phyloP scores from a whole-genome alignment of 1,139 yeast species.

The Nakaseomyces glabratus region DNA sequence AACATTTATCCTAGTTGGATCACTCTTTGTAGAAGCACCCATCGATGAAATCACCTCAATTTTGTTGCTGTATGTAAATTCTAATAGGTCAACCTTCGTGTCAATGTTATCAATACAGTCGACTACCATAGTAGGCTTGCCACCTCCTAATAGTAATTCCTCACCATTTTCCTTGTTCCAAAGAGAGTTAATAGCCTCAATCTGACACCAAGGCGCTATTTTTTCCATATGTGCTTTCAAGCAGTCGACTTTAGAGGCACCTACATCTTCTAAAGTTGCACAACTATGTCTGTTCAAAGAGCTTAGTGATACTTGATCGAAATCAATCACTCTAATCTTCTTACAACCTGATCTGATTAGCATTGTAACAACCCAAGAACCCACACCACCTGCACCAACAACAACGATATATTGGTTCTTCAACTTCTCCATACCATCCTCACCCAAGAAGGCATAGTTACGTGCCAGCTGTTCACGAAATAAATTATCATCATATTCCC shows the following conservation, averaged over 20 bases:
- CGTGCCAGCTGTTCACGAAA: constrained; percentile 87
- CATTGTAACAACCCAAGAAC: constrained; percentile 94
- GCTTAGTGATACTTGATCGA: constrained; percentile 89
- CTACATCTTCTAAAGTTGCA: constrained; percentile 82
- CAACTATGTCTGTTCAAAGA: constrained; percentile 91
- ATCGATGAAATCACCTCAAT: constrained; percentile 75
- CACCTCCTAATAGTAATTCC: constrained; percentile 46
- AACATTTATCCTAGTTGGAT: constrained; percentile 72
- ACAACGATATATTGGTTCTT: constrained; percentile 70
- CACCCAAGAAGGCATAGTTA: constrained; percentile 83
- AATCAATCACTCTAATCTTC: constrained; percentile 71
- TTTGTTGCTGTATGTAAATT: constrained; percentile 52
- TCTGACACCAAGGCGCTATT: constrained; percentile 85
- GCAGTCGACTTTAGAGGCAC: constrained; percentile 78
- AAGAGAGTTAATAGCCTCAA: constrained; percentile 67
- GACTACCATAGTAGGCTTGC: constrained; percentile 62
- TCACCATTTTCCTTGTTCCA: constrained; percentile 65
- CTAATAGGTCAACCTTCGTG: constrained; percentile 81
- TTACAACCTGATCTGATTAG: constrained; percentile 84
- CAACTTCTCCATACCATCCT: constrained; percentile 69
- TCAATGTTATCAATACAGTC: constrained; percentile 96
- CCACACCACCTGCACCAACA: constrained; percentile 99
- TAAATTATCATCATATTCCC: constrained; percentile 56
- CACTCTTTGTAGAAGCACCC: constrained; percentile 92
- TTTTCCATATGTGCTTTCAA: constrained; percentile 52